Evolutionary conservation across 106 monocot species (phyloP).

Genomic region (Chionographis japonica): DNA sequence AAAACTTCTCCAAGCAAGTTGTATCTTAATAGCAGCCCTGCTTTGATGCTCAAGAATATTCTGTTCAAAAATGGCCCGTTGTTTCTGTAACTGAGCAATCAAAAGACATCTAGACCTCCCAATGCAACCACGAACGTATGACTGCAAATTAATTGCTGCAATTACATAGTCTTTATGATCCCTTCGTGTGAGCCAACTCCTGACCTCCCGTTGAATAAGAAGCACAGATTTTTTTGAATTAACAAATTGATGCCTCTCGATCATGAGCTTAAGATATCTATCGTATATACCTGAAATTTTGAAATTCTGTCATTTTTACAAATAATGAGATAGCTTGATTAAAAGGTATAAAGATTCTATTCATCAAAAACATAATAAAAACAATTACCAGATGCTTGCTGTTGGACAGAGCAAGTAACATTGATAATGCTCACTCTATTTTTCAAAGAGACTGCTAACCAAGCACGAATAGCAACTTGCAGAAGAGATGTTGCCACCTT

Average conservation of each 20-base stretch:
- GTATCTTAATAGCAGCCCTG: slow-evolving; percentile 35
- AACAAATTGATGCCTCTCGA: slow-evolving; percentile 44
- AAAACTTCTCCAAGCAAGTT: slow-evolving; percentile 30
- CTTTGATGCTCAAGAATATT: slow-evolving; percentile 2
- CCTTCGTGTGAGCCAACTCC: slow-evolving; percentile 23
- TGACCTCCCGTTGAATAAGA: slow-evolving; percentile 35
- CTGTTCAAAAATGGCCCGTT: not conserved
- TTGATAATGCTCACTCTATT: not conserved
- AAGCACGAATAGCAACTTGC: slow-evolving; percentile 37
- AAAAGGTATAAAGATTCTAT: too few species aligned
- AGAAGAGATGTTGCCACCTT: slow-evolving; percentile 21
- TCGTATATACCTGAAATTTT: slow-evolving; percentile 23
- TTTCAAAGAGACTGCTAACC: slow-evolving; percentile 16
- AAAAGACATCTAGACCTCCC: slow-evolving; percentile 8
- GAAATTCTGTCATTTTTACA: not conserved
- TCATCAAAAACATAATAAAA: not conserved
- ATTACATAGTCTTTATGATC: slow-evolving; percentile 1
- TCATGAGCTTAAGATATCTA: slow-evolving; percentile 34
- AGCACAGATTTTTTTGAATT: slow-evolving; percentile 21
- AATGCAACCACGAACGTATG: slow-evolving; percentile 15
- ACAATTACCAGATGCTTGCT: slow-evolving; percentile 17
- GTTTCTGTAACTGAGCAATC: too few species aligned
- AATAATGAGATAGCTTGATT: too few species aligned
- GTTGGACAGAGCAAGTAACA: not conserved
- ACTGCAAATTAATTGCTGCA: slow-evolving; percentile 16